phyloP scores from a whole-genome alignment of 805 yeast species.

The Phaffomyces thermotolerans region DNA sequence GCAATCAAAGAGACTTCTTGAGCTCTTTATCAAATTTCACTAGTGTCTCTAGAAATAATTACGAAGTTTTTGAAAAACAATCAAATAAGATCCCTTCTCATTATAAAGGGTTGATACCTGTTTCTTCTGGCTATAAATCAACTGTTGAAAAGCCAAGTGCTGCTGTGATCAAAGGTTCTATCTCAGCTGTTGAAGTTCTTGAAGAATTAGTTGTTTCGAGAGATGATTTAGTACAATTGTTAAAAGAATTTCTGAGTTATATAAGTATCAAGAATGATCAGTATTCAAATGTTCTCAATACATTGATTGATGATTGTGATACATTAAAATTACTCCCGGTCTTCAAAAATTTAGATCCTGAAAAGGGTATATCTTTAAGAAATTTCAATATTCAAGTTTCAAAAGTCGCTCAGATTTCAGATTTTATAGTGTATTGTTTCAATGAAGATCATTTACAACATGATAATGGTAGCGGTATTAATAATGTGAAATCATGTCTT shows the following conservation, averaged over 20 bases:
- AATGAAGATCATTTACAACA: conserved; percentile 30
- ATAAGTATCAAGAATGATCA: conserved; percentile 12
- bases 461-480: background rate
- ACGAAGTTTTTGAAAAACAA: conserved; percentile 13
- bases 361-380: conserved; percentile 66
- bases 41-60: conserved; percentile 17
- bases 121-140: conserved; percentile 23
- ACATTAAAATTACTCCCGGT: conserved; percentile 36
- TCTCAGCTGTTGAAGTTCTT: conserved; percentile 47
- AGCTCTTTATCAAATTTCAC: conserved; percentile 18
- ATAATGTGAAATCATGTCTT: conserved; percentile 20
- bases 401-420: conserved; percentile 69
- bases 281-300: conserved; percentile 5
- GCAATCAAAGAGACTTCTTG: conserved; percentile 18
- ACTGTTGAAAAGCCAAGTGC: conserved; percentile 30
- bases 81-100: conserved; percentile 15
- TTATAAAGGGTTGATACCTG: conserved; percentile 18
- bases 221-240: conserved; percentile 24
- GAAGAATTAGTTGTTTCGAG: conserved; percentile 39
- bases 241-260: conserved; percentile 18
- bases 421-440: conserved; percentile 69
- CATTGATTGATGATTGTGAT: conserved; percentile 23
- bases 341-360: conserved; percentile 59
- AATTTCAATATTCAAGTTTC: conserved; percentile 82
- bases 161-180: conserved; percentile 47